These are phyloP conservation scores for Spergularia azorica DNA, from an alignment of 179 eudicot species.

Conservation along the genomic window DNA sequence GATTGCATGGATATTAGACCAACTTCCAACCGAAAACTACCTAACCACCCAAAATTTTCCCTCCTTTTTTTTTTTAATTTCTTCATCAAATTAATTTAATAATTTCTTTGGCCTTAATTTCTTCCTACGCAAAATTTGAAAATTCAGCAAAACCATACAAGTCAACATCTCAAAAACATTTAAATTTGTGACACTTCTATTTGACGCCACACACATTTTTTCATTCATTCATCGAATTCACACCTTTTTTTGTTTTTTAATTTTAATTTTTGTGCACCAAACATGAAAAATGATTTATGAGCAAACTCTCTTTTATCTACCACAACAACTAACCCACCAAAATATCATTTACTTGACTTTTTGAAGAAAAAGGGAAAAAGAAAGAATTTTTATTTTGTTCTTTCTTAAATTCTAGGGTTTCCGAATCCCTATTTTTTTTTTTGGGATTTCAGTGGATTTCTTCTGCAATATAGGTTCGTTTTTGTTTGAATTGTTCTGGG, in stretches of 20 bases:
- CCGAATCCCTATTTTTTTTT: not conserved
- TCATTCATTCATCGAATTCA: not conserved
- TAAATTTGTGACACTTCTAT: slow-evolving; percentile 12
- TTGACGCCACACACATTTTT: not conserved
- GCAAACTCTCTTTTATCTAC: slow-evolving; percentile 26
- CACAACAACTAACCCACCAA: slow-evolving; percentile 28
- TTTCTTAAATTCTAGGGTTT: slow-evolving; percentile 25
- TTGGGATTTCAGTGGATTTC: slow-evolving; percentile 11
- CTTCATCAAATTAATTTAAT: too few species aligned
- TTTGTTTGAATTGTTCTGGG: slow-evolving; percentile 19
- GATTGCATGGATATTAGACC: slow-evolving; percentile 13
- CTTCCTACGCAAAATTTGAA: not conserved
- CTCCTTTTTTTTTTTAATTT: slow-evolving; percentile 17
- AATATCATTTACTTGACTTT: not conserved
- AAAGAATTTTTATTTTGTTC: not conserved
- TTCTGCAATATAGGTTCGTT: slow-evolving; percentile 28
- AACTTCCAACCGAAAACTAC: slow-evolving; percentile 37
- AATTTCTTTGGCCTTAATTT: not conserved
- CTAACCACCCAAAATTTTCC: slow-evolving; percentile 32
- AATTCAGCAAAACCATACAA: not conserved
- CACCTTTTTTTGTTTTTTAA: not conserved
- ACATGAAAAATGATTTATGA: slow-evolving; percentile 34
- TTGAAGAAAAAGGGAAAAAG: not conserved
- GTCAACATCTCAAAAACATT: slow-evolving; percentile 21
- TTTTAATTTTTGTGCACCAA: slow-evolving; percentile 32